Evolutionary conservation across 805 yeast species (phyloP).

Genomic region (Hanseniaspora osmophila): DNA sequence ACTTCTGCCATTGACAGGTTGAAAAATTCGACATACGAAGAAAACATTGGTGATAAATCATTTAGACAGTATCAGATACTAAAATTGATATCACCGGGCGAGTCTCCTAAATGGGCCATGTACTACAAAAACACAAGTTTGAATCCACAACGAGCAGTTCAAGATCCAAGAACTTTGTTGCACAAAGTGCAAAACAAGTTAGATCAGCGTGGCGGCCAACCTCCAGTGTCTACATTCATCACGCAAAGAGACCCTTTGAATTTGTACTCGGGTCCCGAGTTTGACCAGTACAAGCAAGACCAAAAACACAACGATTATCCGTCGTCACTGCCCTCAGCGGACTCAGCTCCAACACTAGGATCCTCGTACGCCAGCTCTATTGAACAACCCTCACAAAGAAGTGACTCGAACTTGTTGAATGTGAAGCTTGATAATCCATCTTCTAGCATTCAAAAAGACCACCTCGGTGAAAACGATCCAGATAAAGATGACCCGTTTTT

Average conservation of each 20-base stretch:
- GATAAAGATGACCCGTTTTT: conserved; percentile 16
- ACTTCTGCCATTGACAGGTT: conserved; percentile 16
- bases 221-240: conserved; percentile 12
- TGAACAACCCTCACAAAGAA: conserved; percentile 1
- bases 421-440: background rate
- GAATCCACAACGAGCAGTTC: conserved; percentile 37
- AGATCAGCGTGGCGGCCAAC: conserved; percentile 9
- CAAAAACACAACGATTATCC: conserved; percentile 3
- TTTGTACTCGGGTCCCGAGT: conserved; percentile 22
- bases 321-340: conserved; percentile 1
- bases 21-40: conserved; percentile 1
- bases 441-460: background rate
- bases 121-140: conserved; percentile 39
- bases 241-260: conserved; percentile 28
- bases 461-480: background rate
- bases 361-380: background rate
- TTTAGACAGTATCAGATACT: conserved; percentile 23
- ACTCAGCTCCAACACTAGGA: background rate
- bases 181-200: conserved; percentile 15
- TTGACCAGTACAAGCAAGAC: conserved; percentile 7
- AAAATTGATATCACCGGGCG: conserved; percentile 19
- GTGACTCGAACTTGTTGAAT: background rate
- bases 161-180: conserved; percentile 37
- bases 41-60: conserved; percentile 7
- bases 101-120: conserved; percentile 31